Percentiles rank a stretch among this genome's conserved stretches.
These are phyloP conservation scores for Pythium utonaiense DNA, from an alignment of 352 stramenopile species.

Conservation along the genomic window DNA sequence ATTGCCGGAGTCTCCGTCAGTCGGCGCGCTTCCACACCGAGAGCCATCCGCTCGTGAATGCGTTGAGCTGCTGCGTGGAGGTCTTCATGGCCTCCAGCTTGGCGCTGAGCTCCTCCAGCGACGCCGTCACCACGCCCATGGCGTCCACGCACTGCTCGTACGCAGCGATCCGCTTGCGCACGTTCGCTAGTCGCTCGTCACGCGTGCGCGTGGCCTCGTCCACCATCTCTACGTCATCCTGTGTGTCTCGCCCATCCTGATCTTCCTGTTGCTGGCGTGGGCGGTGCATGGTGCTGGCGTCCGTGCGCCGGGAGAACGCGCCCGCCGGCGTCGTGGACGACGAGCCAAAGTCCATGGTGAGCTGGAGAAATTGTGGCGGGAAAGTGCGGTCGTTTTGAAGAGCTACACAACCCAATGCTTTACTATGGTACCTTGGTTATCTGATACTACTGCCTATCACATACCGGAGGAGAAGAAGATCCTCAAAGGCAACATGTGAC, in stretches of 20 bases:
- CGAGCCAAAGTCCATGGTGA: conserved; percentile 18
- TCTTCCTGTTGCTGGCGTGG: conserved; percentile 18
- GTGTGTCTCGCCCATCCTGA: conserved; percentile 5
- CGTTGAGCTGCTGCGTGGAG: conserved; percentile 67
- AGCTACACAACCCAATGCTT: neutral
- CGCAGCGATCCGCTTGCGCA: conserved; percentile 50
- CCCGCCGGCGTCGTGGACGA: conserved; percentile 3
- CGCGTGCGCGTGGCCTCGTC: conserved; percentile 21
- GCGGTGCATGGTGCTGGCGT: neutral
- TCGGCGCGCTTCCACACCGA: conserved; percentile 61
- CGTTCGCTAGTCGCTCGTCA: conserved; percentile 41
- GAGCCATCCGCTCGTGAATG: conserved; percentile 69
- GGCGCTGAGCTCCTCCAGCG: conserved; percentile 59
- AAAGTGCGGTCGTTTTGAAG: conserved; percentile 10
- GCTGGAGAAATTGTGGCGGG: neutral
- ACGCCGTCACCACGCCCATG: conserved; percentile 47
- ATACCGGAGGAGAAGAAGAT: neutral
- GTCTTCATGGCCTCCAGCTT: conserved; percentile 62
- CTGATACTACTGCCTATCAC: neutral
- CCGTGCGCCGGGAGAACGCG: neutral
- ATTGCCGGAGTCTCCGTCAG: conserved; percentile 1
- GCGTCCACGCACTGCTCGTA: conserved; percentile 64
- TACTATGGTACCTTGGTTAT: conserved; percentile 4
- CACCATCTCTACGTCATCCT: conserved; percentile 2
- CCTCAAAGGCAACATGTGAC: conserved; percentile 5